phyloP scores from a whole-genome alignment of 768 basidiomycete species.

The Suillus placidus region DNA sequence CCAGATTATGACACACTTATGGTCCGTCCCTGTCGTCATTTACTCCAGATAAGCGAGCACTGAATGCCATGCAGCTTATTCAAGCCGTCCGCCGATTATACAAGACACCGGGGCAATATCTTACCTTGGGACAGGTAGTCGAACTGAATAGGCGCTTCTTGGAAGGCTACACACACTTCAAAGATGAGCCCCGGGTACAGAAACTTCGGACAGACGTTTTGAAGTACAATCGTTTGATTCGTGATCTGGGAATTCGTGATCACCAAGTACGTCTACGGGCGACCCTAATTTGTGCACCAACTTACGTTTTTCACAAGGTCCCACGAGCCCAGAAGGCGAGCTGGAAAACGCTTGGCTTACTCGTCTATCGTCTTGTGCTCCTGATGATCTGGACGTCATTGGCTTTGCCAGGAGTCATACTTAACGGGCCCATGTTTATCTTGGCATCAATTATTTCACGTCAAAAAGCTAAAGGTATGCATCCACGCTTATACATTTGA shows the following conservation, averaged over 20 bases:
- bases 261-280: slow-evolving; percentile 66
- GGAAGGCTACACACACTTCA: slow-evolving; percentile 90
- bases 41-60: background rate
- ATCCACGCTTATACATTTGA: background rate
- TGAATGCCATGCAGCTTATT: slow-evolving; percentile 62
- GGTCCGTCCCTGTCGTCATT: slow-evolving; percentile 50
- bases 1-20: slow-evolving; percentile 98
- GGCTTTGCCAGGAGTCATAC: slow-evolving; percentile 86
- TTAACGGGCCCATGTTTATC: slow-evolving; percentile 94
- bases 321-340: slow-evolving; percentile 83
- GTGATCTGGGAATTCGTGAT: slow-evolving; percentile 90
- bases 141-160: slow-evolving; percentile 92
- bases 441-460: slow-evolving; percentile 86
- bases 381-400: slow-evolving; percentile 80
- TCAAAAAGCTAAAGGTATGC: slow-evolving; percentile 81
- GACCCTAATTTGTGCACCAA: slow-evolving; percentile 6
- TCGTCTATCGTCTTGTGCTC: slow-evolving; percentile 80
- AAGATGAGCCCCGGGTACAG: slow-evolving; percentile 88
- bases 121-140: slow-evolving; percentile 94
- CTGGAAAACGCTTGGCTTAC: slow-evolving; percentile 84
- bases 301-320: slow-evolving; percentile 50
- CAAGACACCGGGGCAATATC: slow-evolving; percentile 90
- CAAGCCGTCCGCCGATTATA: slow-evolving; percentile 94
- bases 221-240: slow-evolving; percentile 85
- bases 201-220: slow-evolving; percentile 78